Evolutionary conservation across 257 asterid species (phyloP).

Genomic region (Gentiana dahurica): DNA sequence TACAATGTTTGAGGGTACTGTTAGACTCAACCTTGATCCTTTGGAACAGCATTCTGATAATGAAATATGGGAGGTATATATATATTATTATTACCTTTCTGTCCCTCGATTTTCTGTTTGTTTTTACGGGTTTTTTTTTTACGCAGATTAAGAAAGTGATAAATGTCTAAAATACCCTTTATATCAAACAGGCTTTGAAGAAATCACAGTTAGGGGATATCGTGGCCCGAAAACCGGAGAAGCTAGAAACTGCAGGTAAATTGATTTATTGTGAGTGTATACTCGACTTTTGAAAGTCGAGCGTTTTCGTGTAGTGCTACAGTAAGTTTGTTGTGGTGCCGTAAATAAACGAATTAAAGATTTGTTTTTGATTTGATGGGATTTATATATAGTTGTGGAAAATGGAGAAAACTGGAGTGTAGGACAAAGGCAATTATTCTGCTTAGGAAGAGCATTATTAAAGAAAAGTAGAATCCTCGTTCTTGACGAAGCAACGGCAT

Average conservation of each 20-base stretch:
- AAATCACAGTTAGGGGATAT: slow-evolving; percentile 84
- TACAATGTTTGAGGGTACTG: slow-evolving; percentile 78
- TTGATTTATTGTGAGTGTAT: background rate
- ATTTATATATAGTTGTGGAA: slow-evolving; percentile 60
- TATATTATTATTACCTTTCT: no score
- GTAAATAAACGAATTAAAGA: no score
- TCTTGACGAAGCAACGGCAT: slow-evolving; percentile 95
- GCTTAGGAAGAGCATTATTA: slow-evolving; percentile 88
- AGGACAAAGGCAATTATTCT: slow-evolving; percentile 88
- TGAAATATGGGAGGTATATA: slow-evolving; percentile 76
- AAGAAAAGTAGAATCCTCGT: slow-evolving; percentile 86
- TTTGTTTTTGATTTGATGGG: background rate
- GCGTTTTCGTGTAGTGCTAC: no score
- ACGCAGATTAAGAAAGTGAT: no score
- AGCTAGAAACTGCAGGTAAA: slow-evolving; percentile 61
- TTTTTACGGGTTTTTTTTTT: no score
- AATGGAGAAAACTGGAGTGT: slow-evolving; percentile 99
- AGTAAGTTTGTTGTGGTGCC: no score
- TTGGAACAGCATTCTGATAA: slow-evolving; percentile 47
- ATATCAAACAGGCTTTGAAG: slow-evolving; percentile 53
- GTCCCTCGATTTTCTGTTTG: no score
- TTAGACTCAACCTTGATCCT: slow-evolving; percentile 82
- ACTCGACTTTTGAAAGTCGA: no score
- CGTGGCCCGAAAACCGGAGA: slow-evolving; percentile 57
- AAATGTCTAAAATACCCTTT: no score